These are phyloP conservation scores for Hypoxylon perforatum DNA, from an alignment of 495 filamentous ascomycete genomes.

Conservation along the genomic window DNA sequence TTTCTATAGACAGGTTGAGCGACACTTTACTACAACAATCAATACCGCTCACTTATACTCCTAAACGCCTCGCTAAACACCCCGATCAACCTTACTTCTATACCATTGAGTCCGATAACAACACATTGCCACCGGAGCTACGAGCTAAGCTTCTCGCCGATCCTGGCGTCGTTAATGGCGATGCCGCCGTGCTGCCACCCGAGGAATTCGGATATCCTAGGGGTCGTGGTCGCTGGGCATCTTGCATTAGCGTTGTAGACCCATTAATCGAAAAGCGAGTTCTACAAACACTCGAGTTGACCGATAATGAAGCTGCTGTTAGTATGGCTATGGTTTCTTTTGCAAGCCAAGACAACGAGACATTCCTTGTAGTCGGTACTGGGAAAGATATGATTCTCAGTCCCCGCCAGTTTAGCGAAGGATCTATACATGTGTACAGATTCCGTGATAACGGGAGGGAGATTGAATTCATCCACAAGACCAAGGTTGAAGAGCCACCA, in stretches of 20 bases:
- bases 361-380: slow-evolving; percentile 91
- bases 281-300: slow-evolving; percentile 79
- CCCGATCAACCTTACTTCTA: slow-evolving; percentile 92
- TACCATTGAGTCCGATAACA: slow-evolving; percentile 91
- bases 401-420: slow-evolving; percentile 77
- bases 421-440: slow-evolving; percentile 92
- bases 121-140: slow-evolving; percentile 81
- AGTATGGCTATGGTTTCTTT: slow-evolving; percentile 87
- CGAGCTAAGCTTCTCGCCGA: slow-evolving; percentile 75
- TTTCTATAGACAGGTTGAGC: slow-evolving; percentile 85
- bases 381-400: slow-evolving; percentile 86
- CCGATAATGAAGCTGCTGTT: slow-evolving; percentile 91
- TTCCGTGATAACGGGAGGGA: slow-evolving; percentile 86
- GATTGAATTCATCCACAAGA: slow-evolving; percentile 96
- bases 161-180: slow-evolving; percentile 73
- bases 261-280: slow-evolving; percentile 78
- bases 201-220: slow-evolving; percentile 92
- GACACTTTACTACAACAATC: slow-evolving; percentile 90
- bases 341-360: slow-evolving; percentile 85
- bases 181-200: slow-evolving; percentile 74
- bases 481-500: slow-evolving; percentile 86
- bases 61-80: slow-evolving; percentile 85
- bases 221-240: slow-evolving; percentile 89
- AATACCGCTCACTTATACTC: slow-evolving; percentile 89
- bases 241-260: slow-evolving; percentile 90